Base-by-base conservation (phyloP, 345 rosid species). In the Sonneratia caseolaris region DNA sequence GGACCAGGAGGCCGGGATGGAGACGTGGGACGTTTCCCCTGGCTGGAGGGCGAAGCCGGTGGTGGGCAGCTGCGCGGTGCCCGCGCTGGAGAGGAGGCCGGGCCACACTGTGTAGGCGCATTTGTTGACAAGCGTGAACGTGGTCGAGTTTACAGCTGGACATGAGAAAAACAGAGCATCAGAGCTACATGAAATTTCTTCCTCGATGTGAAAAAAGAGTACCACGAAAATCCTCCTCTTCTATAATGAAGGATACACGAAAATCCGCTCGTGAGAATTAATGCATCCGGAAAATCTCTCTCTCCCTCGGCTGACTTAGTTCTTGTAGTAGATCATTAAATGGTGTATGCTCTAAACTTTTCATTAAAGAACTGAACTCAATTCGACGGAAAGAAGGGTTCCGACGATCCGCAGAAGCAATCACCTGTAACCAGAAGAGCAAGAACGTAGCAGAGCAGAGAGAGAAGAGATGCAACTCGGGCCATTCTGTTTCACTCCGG, bases 21-120 rank as follows among this genome's bases (percentile, higher is more conserved):
- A 22, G 27, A 90, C 48, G 13, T 80, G 24, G 18, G 72, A 68
- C 0, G 91, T 74, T 3, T 82, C 82, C 1, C 82, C 73, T 1
- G 86, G 81, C 65, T 81, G 81, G 70, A 90, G 83, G 35, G 74
- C 74, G 69, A 88, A 88, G 19, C 96, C 96, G 5, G 92, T 82
- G 37, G 83, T 84, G 24, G 91, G 64, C 37, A 88, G 76, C 32
- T 74, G 87, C 3, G 85, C 68, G 0, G 86, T 81, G 48, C 91
- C 89, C n/a, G 89, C 85, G 38, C 85, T 83, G 18, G 92, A 82
- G 67, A 90, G 86, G 65, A 86, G 72, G 1, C 88, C 92, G 1
- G 96, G 92, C 96, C 89, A 90, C 51, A 90, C 83, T 6, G 91
- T 80, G 77, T 85, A 78, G 72, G 76, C 57, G 73, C 96, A 88